A percentile compares a stretch with the other conserved stretches of the same genome.
These are phyloP conservation scores for Bipolaris sorokiniana DNA, from an alignment of 2,329 filamentous ascomycete genomes.

Conservation along the genomic window DNA sequence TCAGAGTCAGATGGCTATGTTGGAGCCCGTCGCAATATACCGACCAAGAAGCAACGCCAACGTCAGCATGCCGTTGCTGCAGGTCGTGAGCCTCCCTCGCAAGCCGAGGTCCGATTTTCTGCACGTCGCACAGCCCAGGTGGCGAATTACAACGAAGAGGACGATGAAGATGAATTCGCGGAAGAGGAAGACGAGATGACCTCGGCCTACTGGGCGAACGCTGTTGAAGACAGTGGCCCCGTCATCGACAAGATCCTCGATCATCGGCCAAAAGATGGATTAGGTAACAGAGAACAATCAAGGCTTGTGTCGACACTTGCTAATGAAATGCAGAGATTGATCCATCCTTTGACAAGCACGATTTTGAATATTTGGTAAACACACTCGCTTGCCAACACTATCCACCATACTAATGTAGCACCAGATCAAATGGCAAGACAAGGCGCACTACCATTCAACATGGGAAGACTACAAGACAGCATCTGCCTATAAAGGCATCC, in stretches of 20 bases:
- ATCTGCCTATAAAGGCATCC: slow-evolving; percentile 78
- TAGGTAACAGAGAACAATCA: slow-evolving; percentile 39
- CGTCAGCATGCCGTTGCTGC: slow-evolving; percentile 70
- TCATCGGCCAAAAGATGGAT: slow-evolving; percentile 76
- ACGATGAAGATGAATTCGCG: slow-evolving; percentile 60
- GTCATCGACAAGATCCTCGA: slow-evolving; percentile 92
- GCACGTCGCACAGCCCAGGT: slow-evolving; percentile 81
- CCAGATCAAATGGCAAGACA: slow-evolving; percentile 95
- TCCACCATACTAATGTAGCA: slow-evolving; percentile 18
- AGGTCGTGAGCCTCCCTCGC: slow-evolving; percentile 65
- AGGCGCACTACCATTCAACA: slow-evolving; percentile 92
- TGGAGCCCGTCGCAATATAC: slow-evolving; percentile 69
- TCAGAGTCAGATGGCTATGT: slow-evolving; percentile 72
- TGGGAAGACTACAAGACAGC: slow-evolving; percentile 86
- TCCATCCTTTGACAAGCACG: slow-evolving; percentile 61
- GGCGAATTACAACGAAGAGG: slow-evolving; percentile 72
- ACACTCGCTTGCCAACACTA: slow-evolving; percentile 24
- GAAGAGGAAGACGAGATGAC: slow-evolving; percentile 68
- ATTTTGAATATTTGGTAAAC: slow-evolving; percentile 78
- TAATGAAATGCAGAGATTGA: slow-evolving; percentile 44
- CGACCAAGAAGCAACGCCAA: slow-evolving; percentile 76
- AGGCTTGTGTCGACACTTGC: slow-evolving; percentile 7
- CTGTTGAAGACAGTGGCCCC: slow-evolving; percentile 77
- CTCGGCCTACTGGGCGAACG: slow-evolving; percentile 72
- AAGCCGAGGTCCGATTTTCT: slow-evolving; percentile 88